Percentiles rank a stretch among this genome's conserved stretches.
Conservation (phyloP, 257 asterid species). For the Lavandula angustifolia region DNA sequence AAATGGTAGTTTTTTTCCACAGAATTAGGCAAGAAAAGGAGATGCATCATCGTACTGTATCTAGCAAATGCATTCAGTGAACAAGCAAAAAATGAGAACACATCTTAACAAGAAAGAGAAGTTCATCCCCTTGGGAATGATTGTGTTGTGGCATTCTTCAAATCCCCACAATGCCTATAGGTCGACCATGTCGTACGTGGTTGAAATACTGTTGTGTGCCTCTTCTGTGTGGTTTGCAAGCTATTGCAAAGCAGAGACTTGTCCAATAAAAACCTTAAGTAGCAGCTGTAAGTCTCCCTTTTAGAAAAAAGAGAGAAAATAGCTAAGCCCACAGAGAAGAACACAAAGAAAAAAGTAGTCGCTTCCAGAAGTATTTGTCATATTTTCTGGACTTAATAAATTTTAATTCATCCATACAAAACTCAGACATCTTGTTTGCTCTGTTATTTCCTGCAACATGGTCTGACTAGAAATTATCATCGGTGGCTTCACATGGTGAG, state of each 20-base stretch:
- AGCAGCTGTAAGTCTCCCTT: background rate
- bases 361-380: background rate
- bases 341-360: background rate
- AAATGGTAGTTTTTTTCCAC: background rate
- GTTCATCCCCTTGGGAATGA: too few relatives aligned
- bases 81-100: background rate
- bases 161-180: too few relatives aligned
- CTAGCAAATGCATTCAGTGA: slow-evolving; percentile 8
- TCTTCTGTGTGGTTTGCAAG: too few relatives aligned
- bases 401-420: background rate
- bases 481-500: slow-evolving; percentile 11
- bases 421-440: slow-evolving; percentile 9
- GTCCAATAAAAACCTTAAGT: too few relatives aligned
- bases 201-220: too few relatives aligned
- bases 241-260: too few relatives aligned
- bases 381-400: background rate
- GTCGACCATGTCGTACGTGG: too few relatives aligned
- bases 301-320: background rate
- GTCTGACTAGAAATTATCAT: background rate
- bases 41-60: background rate
- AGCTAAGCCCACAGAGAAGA: background rate
- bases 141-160: too few relatives aligned
- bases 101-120: background rate
- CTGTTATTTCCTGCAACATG: background rate
- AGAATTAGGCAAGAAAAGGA: slow-evolving; percentile 10